Conservation (phyloP, 2,329 filamentous ascomycete species). For the Xylaria sp. region DNA sequence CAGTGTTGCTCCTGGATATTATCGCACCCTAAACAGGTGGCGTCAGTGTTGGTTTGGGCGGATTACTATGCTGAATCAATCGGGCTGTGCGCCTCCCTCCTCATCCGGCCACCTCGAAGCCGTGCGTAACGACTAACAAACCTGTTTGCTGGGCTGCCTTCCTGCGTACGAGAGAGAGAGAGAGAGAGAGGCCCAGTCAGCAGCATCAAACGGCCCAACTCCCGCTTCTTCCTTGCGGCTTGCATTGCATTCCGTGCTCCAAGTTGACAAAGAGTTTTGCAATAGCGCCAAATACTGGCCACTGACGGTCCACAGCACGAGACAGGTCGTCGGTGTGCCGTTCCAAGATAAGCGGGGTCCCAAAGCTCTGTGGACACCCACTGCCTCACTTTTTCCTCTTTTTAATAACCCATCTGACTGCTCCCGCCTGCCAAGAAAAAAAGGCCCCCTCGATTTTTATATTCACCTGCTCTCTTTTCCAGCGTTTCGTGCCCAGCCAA, state of each 20-base stretch:
- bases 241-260: neutral
- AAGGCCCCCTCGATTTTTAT: neutral
- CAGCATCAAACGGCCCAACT: neutral
- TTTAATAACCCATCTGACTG: neutral
- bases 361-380: neutral
- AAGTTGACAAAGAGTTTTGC: neutral
- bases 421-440: neutral
- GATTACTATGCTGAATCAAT: neutral
- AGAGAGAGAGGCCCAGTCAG: no score
- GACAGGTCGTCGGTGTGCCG: neutral
- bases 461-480: neutral
- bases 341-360: neutral
- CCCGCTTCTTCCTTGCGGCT: neutral
- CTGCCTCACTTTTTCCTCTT: neutral
- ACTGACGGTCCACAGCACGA: neutral
- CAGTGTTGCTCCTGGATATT: neutral
- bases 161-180: no score
- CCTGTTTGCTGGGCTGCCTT: no score
- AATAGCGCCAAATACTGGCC: neutral
- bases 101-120: no score
- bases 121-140: no score
- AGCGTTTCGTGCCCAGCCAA: neutral
- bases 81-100: no score
- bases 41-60: no score
- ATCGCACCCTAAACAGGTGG: neutral